Percentiles rank a stretch among this genome's conserved stretches.
Conservation (phyloP, 768 basidiomycete genomes). For the Dioszegia hungarica region DNA sequence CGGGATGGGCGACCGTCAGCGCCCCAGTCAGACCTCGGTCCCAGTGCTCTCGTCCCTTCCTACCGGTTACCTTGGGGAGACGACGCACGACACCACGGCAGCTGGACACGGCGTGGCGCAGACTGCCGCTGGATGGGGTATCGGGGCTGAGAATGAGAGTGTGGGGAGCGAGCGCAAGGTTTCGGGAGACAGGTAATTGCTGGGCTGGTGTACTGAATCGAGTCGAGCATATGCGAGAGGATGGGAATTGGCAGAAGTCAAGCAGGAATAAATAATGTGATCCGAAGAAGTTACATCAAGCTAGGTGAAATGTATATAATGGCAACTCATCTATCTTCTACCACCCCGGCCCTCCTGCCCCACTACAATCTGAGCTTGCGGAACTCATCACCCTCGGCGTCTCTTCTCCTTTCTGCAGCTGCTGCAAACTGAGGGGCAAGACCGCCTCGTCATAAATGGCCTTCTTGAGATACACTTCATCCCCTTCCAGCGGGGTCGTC, state of each 20-base stretch:
- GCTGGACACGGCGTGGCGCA: too few relatives aligned
- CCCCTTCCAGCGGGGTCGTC: slow-evolving; percentile 50
- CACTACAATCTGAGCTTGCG: slow-evolving; percentile 43
- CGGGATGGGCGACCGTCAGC: background rate
- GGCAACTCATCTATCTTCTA: background rate
- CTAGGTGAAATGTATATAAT: slow-evolving; percentile 9
- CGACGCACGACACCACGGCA: too few relatives aligned
- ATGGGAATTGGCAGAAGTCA: background rate
- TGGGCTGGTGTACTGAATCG: too few relatives aligned
- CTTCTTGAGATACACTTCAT: slow-evolving; percentile 49
- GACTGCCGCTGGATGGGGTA: too few relatives aligned
- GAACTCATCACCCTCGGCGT: slow-evolving; percentile 45
- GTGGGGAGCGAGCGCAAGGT: slow-evolving; percentile 6
- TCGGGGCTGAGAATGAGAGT: too few relatives aligned
- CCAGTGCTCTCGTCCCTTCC: background rate
- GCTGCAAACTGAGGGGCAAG: slow-evolving; percentile 40
- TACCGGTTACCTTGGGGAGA: background rate
- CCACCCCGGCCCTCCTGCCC: background rate
- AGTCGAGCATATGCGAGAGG: too few relatives aligned
- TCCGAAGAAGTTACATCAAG: background rate
- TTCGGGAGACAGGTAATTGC: background rate
- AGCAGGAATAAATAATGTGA: background rate
- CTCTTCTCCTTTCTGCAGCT: slow-evolving; percentile 39
- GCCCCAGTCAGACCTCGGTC: background rate
- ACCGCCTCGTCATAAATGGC: slow-evolving; percentile 48